phyloP scores from a whole-genome alignment of 805 yeast species.

The Lachancea quebecensis region DNA sequence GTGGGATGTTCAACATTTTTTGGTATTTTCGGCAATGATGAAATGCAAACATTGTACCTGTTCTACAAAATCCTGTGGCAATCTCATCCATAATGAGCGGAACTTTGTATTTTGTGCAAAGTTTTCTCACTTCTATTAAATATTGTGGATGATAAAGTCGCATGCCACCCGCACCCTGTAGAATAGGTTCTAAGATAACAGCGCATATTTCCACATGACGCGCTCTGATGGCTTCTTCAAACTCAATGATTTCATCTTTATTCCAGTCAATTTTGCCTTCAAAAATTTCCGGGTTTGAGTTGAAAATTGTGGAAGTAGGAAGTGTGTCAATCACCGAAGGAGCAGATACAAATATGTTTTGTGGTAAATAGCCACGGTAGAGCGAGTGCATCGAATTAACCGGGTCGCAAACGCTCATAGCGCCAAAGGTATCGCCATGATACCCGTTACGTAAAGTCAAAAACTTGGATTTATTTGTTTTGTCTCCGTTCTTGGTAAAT shows the following conservation, averaged over 20 bases:
- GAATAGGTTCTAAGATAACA: constrained; percentile 33
- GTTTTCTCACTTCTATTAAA: constrained; percentile 27
- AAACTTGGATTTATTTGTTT: constrained; percentile 16
- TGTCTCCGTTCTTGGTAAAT: constrained; percentile 20
- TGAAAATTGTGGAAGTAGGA: constrained; percentile 11
- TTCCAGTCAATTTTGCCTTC: constrained; percentile 13
- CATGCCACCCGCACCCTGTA: constrained; percentile 38
- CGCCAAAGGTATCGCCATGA: constrained; percentile 37
- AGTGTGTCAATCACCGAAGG: constrained; percentile 16
- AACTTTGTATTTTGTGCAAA: constrained; percentile 29
- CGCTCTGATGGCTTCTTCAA: constrained; percentile 24
- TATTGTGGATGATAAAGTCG: constrained; percentile 31
- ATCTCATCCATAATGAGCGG: constrained; percentile 34
- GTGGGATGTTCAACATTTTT: constrained; percentile 7
- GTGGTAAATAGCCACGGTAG: constrained; percentile 27
- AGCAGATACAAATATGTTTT: constrained; percentile 24
- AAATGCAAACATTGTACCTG: constrained; percentile 34
- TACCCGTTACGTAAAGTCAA: constrained; percentile 33
- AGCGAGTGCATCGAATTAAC: constrained; percentile 32
- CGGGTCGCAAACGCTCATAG: constrained; percentile 34
- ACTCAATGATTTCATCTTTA: constrained; percentile 23
- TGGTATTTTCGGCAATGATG: constrained; percentile 26
- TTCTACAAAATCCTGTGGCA: constrained; percentile 33
- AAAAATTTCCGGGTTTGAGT: constrained; percentile 5
- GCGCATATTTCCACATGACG: constrained; percentile 33